These are phyloP conservation scores for Mayamaea pseudoterrestris DNA, from an alignment of 108 stramenopile genomes.

Conservation along the genomic window DNA sequence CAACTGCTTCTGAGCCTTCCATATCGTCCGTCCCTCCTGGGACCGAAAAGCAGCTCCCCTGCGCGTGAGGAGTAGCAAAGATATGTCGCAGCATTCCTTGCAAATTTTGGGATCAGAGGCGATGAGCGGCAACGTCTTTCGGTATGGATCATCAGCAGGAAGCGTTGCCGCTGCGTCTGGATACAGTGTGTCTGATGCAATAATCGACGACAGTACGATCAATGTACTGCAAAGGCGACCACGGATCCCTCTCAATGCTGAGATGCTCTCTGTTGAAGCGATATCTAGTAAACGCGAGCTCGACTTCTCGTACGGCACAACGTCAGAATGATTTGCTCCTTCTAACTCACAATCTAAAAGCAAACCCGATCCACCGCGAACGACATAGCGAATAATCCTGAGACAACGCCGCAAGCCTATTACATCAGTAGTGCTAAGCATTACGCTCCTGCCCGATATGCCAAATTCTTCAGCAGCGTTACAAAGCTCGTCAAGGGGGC, in stretches of 20 bases:
- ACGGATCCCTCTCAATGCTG: constrained; percentile 28
- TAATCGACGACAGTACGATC: constrained; percentile 36
- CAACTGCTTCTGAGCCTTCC: constrained; percentile 74
- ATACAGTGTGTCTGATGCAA: constrained; percentile 53
- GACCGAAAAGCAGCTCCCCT: constrained; percentile 56
- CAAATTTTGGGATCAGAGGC: constrained; percentile 68
- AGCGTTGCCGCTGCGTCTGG: constrained; percentile 8
- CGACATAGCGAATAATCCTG: constrained; percentile 52
- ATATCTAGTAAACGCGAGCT: constrained; percentile 28
- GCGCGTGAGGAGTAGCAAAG: constrained; percentile 52
- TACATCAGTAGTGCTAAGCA: constrained; percentile 12
- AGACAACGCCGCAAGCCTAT: constrained; percentile 34
- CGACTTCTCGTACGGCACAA: constrained; percentile 60
- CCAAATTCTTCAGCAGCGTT: background rate
- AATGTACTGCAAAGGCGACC: constrained; percentile 33
- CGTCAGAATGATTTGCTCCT: background rate
- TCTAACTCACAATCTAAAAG: constrained; percentile 41
- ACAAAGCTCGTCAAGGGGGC: constrained; percentile 11
- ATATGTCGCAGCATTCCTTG: constrained; percentile 57
- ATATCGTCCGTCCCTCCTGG: constrained; percentile 50
- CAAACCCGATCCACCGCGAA: constrained; percentile 60
- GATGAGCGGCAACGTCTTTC: constrained; percentile 20
- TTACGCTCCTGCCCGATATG: constrained; percentile 4
- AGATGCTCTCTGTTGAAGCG: constrained; percentile 23
- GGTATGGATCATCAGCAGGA: constrained; percentile 10